These are phyloP conservation scores for Lachancea mirantina DNA, from an alignment of 805 yeast species.

Conservation along the genomic window DNA sequence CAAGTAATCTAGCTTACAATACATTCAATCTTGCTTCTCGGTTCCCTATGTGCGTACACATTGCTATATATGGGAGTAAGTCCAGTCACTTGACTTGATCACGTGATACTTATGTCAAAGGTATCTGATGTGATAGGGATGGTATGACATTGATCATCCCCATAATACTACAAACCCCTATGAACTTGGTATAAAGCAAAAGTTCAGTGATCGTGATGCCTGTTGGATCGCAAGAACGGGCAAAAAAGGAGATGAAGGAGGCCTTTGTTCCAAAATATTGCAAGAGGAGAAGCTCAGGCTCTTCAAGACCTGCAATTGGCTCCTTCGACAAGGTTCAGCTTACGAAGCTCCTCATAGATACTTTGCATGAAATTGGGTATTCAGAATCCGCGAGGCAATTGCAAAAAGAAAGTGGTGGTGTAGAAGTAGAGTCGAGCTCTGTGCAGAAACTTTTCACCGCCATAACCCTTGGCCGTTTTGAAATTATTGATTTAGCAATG, in stretches of 20 bases:
- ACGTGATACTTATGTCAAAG: no score
- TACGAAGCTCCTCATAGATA: slow-evolving; percentile 43
- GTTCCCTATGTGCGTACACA: no score
- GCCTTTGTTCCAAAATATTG: slow-evolving; percentile 4
- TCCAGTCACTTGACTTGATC: no score
- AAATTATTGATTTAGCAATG: slow-evolving; percentile 22
- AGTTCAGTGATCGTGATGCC: no score
- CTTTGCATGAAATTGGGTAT: slow-evolving; percentile 45
- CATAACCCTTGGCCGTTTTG: slow-evolving; percentile 39
- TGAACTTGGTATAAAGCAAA: no score
- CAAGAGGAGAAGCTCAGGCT: slow-evolving; percentile 1
- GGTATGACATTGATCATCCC: no score
- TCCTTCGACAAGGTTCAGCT: slow-evolving; percentile 32
- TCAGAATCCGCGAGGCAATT: slow-evolving; percentile 33
- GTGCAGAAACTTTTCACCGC: slow-evolving; percentile 36
- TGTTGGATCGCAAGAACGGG: no score
- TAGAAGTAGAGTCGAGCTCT: slow-evolving; percentile 36
- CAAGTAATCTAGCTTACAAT: no score
- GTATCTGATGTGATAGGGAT: no score
- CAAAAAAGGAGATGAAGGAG: neutral
- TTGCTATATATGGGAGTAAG: no score
- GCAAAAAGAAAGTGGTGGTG: slow-evolving; percentile 36
- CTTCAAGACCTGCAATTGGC: slow-evolving; percentile 1
- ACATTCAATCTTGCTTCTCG: no score
- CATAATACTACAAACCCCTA: no score